Base-by-base conservation (phyloP, 257 asterid genomes). In the Verbena officinalis region DNA sequence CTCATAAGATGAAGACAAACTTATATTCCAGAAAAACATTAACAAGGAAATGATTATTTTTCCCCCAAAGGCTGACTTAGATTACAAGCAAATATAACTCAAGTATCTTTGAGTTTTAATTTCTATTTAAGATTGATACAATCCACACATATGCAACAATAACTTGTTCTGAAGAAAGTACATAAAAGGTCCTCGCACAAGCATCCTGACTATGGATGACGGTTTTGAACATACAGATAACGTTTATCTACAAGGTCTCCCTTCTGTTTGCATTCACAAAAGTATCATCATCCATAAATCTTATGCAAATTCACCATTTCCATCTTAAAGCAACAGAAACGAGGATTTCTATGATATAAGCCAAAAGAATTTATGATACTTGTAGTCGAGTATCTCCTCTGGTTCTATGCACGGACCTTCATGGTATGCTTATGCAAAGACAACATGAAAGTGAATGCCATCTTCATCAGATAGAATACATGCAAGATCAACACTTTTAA, bases 1-100 rank as follows among this genome's bases (percentile, higher is more conserved):
- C 93, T 86, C 73, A 72, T 88, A 79, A 80, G 92, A 76, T 75
- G 89, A 75, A 78, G 71, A 80, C 57, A 71, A 27, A 55, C 45
- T 57, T 67, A 20, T 31, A 54, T 57, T 64, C 40, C 38, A 55
- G 49, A 53, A n/a, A 60, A 75, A 36, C 17, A 39, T 39, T 34
- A 43, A 36, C 58, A 33, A 36, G 16, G 39, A 7, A 34, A 51
- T 70, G 42, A 31, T 22, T 22, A 27, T n/a, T n/a, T n/a, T n/a
- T n/a, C n/a, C 33, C 33, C 4, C 33, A 2, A 27, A 5, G 33
- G 33, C 33, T 5, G 33, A 27, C 2, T 27, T 27, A 27, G 33
- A 27, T 5, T 27, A 27, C 56, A 16, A 8, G 27, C 19, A 40
- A 45, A 59, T 43, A 27, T 27, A 27, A 27, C 33, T 27, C 21